Evolutionary conservation across 1,284 basidiomycete species (phyloP), one percentile per base, ranked within the genome.

Genomic region (Gastroboletus turbinatus): DNA sequence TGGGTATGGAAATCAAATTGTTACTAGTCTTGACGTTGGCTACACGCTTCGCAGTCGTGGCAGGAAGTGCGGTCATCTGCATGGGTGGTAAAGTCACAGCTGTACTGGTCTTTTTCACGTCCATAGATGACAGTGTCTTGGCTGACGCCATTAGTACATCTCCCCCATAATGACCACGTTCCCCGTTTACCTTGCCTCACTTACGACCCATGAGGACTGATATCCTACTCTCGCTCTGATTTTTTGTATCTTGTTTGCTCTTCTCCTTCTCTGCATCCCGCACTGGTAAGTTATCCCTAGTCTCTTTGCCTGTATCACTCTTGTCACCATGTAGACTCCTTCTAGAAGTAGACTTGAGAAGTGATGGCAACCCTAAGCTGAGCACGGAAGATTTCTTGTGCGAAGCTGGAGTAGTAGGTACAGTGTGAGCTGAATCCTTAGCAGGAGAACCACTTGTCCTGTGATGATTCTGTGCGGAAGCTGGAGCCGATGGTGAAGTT

Each of bases 201-300:
- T 90, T 94, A 65, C 95, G 79, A 32, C 92, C 90, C 78, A 94
- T 93, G 65, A 96, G 79, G 32, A 89, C 88, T 9, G 90, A 92
- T 64, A 93, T 92, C 67, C 90, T 81, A 68, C 91, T 91, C 72
- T 93, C 89, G 60, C 88, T 89, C 44, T 89, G 78, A 67, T 92
- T 88, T 73, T 91, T 92, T 56, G 88, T 82, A 54, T 92, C 88
- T 65, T 88, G 89, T 75, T 87, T 89, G 62, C 75, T 73, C 67
- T 77, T 83, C 64, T 87, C 84, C 67, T 83, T 86, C 46, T 80
- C 78, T 21, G 71, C 71, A 50, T 81, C 83, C 63, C 74, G 80
- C 49, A 65, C 73, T 52, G 70, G 73, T 42, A 74, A 72, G 57
- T n/a, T 44, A 51, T 77, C 77, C 58, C 73, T 76, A 3, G 69